Evolutionary conservation across 371 early-diverging fungal species (phyloP).

Genomic region (Syncephalis fuscata): DNA sequence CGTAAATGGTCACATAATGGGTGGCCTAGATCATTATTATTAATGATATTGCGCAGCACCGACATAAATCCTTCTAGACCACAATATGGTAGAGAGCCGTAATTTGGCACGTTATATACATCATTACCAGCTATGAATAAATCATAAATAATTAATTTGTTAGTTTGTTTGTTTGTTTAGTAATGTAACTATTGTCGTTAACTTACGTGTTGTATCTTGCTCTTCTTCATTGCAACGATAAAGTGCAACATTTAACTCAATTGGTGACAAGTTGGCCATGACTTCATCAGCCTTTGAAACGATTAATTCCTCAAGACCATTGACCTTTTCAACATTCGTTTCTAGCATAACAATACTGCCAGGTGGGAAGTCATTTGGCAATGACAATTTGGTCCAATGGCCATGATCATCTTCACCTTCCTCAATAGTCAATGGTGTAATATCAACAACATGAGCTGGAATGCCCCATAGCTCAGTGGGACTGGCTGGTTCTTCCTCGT

Average conservation of each 20-base stretch:
- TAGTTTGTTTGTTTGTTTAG: too few species aligned
- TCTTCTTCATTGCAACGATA: constrained; percentile 82
- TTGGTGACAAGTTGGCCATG: constrained; percentile 25
- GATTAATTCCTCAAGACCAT: constrained; percentile 22
- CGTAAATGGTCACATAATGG: constrained; percentile 80
- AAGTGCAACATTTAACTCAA: constrained; percentile 65
- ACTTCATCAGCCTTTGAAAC: constrained; percentile 20
- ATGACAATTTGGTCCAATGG: constrained; percentile 31
- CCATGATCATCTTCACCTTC: constrained; percentile 30
- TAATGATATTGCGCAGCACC: constrained; percentile 48
- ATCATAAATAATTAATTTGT: constrained; percentile 4
- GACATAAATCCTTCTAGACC: constrained; percentile 89
- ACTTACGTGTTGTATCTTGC: constrained; percentile 19
- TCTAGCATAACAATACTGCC: constrained; percentile 54
- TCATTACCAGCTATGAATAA: constrained; percentile 22
- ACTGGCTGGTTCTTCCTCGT: constrained; percentile 13
- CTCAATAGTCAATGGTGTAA: constrained; percentile 21
- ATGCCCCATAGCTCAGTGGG: constrained; percentile 50
- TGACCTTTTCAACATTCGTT: constrained; percentile 17
- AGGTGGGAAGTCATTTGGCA: constrained; percentile 39
- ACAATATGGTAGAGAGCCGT: constrained; percentile 67
- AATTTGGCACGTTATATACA: constrained; percentile 70
- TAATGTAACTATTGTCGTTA: constrained; percentile 6
- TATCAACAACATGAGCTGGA: constrained; percentile 24
- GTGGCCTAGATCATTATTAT: constrained; percentile 80